Percentiles rank a stretch among this genome's conserved stretches.
Evolutionary conservation across 108 stramenopile genomes (phyloP).

Genomic region (Discostella pseudostelligera): DNA sequence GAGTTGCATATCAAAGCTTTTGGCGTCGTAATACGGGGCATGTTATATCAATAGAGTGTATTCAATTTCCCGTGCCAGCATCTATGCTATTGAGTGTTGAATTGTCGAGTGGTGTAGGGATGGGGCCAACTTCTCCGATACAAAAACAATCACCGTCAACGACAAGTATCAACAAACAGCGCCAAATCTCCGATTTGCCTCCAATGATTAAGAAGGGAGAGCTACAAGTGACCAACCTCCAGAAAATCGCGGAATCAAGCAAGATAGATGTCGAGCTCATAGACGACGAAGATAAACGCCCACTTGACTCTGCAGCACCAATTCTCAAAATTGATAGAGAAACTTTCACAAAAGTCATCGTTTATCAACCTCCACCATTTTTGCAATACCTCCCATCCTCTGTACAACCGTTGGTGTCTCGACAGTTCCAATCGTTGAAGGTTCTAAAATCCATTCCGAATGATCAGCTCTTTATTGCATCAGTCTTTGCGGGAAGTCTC

Average conservation of each 20-base stretch:
- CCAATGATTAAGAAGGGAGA: conserved; percentile 12
- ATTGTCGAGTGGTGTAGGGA: too few species aligned
- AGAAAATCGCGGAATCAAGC: conserved; percentile 35
- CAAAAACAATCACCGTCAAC: background rate
- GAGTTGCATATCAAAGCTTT: too few species aligned
- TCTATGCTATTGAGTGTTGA: too few species aligned
- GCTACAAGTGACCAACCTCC: conserved; percentile 38
- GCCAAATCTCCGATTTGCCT: background rate
- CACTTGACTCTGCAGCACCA: conserved; percentile 6
- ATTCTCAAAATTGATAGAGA: conserved; percentile 43
- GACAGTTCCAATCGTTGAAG: conserved; percentile 38
- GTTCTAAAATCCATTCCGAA: conserved; percentile 69
- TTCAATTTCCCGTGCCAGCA: too few species aligned
- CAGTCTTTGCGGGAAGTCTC: conserved; percentile 64
- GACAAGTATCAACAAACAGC: background rate
- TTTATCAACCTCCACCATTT: conserved; percentile 27
- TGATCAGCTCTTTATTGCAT: conserved; percentile 64
- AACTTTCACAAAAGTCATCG: conserved; percentile 35
- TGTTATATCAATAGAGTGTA: too few species aligned
- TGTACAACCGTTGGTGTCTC: conserved; percentile 29
- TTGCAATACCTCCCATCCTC: conserved; percentile 38
- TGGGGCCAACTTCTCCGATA: too few species aligned
- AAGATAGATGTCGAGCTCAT: conserved; percentile 37
- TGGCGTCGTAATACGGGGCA: too few species aligned
- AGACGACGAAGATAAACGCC: conserved; percentile 14